phyloP scores from a whole-genome alignment of 2,329 filamentous ascomycete species.

The Arthrobotrys pseudoclavata region DNA sequence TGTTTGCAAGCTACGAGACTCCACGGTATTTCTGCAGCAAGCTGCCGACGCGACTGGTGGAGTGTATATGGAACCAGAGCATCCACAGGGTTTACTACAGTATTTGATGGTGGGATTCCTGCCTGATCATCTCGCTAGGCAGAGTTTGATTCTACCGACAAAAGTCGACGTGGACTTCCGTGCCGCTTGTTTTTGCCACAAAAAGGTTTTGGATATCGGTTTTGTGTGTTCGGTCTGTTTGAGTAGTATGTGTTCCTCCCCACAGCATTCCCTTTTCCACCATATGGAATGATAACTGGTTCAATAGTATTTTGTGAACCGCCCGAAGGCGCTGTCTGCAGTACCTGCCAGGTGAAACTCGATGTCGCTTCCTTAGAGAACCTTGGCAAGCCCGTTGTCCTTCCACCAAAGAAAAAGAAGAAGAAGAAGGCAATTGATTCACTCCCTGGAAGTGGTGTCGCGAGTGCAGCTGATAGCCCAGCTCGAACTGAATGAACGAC shows the following conservation, averaged over 20 bases:
- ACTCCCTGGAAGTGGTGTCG: slow-evolving; percentile 69
- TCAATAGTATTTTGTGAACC: slow-evolving; percentile 78
- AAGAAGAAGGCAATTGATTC: slow-evolving; percentile 71
- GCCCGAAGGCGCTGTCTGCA: slow-evolving; percentile 76
- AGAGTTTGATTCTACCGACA: slow-evolving; percentile 80
- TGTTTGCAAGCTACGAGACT: slow-evolving; percentile 85
- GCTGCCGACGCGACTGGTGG: slow-evolving; percentile 81
- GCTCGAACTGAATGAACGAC: slow-evolving; percentile 65
- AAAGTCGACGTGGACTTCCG: slow-evolving; percentile 93
- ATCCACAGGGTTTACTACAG: slow-evolving; percentile 81
- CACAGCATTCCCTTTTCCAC: not conserved
- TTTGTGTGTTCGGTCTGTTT: slow-evolving; percentile 97
- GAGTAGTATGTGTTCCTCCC: slow-evolving; percentile 73
- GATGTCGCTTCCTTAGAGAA: slow-evolving; percentile 73
- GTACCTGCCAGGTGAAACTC: slow-evolving; percentile 85
- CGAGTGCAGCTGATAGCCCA: slow-evolving; percentile 74
- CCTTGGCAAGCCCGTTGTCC: slow-evolving; percentile 83
- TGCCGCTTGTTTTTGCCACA: slow-evolving; percentile 98
- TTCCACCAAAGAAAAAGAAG: slow-evolving; percentile 80
- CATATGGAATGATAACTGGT: not conserved
- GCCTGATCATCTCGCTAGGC: slow-evolving; percentile 76
- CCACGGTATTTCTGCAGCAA: slow-evolving; percentile 94
- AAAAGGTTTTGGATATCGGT: slow-evolving; percentile 88
- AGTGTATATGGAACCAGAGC: slow-evolving; percentile 75
- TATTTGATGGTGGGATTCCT: slow-evolving; percentile 93